Evolutionary conservation across 1,284 basidiomycete genomes (phyloP).

Genomic region (Sphagnurus paluster): DNA sequence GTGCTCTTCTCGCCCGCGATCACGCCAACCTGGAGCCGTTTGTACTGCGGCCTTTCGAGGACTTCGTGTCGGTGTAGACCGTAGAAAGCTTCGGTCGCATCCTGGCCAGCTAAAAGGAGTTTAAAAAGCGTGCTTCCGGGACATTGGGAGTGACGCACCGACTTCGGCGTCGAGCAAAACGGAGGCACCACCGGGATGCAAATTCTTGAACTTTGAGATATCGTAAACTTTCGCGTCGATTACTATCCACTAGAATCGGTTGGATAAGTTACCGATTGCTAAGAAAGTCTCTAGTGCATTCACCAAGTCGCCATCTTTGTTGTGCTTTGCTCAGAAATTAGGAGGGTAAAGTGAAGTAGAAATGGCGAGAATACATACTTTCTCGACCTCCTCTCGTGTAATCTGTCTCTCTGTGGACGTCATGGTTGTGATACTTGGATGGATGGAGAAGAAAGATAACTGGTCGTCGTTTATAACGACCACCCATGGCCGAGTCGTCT

Average conservation of each 20-base stretch:
- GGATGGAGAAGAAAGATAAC: background rate
- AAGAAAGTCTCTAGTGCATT: background rate
- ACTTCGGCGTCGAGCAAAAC: conserved; percentile 69
- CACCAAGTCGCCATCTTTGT: conserved; percentile 20
- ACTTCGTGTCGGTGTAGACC: conserved; percentile 82
- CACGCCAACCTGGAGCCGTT: conserved; percentile 67
- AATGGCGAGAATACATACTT: conserved; percentile 40
- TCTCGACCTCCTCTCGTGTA: conserved; percentile 51
- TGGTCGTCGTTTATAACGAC: conserved; percentile 4
- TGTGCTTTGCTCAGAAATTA: too few species aligned
- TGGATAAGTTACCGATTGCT: conserved; percentile 8
- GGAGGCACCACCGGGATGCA: conserved; percentile 80
- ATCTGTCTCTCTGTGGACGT: conserved; percentile 14
- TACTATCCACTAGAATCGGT: conserved; percentile 65
- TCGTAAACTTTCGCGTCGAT: conserved; percentile 86
- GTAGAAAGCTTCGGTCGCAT: conserved; percentile 86
- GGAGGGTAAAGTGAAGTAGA: too few species aligned
- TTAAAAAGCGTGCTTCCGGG: conserved; percentile 18
- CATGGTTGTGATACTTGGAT: conserved; percentile 8
- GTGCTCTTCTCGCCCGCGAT: conserved; percentile 66
- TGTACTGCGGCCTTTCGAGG: conserved; percentile 72
- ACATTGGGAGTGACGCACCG: conserved; percentile 43
- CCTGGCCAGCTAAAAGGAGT: conserved; percentile 63
- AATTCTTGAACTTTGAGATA: conserved; percentile 69
- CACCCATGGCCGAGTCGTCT: background rate